These are phyloP conservation scores for Fusarium sp. DNA, from an alignment of 2,329 filamentous ascomycete genomes.

Conservation along the genomic window DNA sequence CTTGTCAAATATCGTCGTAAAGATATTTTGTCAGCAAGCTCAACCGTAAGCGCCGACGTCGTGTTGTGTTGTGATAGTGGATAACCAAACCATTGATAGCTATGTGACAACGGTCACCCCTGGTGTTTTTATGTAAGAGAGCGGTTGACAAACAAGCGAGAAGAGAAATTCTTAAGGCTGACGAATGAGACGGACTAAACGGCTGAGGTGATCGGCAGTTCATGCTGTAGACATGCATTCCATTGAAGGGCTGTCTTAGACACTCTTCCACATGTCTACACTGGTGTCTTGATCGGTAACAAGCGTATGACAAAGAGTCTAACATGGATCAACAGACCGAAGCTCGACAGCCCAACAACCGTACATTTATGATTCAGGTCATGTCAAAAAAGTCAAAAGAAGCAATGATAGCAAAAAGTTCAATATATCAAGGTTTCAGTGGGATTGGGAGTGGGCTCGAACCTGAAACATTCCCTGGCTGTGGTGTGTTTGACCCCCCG, in stretches of 20 bases:
- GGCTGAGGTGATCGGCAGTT: slow-evolving; percentile 20
- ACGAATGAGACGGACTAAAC: slow-evolving; percentile 22
- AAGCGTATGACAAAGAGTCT: background rate
- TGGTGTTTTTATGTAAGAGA: slow-evolving; percentile 7
- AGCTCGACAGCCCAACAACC: background rate
- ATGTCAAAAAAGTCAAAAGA: background rate
- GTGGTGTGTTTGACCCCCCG: slow-evolving; percentile 23
- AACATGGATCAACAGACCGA: background rate
- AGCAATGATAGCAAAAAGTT: slow-evolving; percentile 13
- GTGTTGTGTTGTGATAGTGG: slow-evolving; percentile 14
- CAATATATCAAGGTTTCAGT: slow-evolving; percentile 23
- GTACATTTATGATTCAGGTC: background rate
- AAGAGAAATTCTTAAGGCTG: slow-evolving; percentile 24
- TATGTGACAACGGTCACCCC: slow-evolving; percentile 4
- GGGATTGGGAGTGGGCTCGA: slow-evolving; percentile 15
- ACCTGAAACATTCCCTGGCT: slow-evolving; percentile 43
- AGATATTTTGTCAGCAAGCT: background rate
- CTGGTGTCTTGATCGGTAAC: slow-evolving; percentile 19
- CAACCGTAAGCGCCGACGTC: background rate
- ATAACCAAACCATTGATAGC: slow-evolving; percentile 2
- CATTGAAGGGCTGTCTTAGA: slow-evolving; percentile 26
- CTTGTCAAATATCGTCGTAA: background rate
- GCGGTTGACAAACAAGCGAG: slow-evolving; percentile 1
- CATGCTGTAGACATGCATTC: slow-evolving; percentile 11
- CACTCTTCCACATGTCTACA: slow-evolving; percentile 3